Conservation (phyloP, 2,329 filamentous ascomycete genomes). For the Pestalotiopsis sp. region DNA sequence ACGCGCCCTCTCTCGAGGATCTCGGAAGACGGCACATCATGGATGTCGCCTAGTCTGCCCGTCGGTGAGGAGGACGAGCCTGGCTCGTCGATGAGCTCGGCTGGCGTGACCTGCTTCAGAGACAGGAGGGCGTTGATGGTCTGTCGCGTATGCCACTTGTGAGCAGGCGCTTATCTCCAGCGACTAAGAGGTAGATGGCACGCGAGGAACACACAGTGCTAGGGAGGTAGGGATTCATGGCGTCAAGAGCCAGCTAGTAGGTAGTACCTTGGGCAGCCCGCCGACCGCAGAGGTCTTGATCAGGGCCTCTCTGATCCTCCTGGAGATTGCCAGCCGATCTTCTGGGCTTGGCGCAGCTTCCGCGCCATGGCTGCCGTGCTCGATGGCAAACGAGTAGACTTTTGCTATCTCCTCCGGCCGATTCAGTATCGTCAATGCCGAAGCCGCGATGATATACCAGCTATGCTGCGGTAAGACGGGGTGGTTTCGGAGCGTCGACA, state of each 20-base stretch:
- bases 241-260: not conserved
- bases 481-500: conserved; percentile 42
- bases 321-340: conserved; percentile 45
- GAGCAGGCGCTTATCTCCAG: not conserved
- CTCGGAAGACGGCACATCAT: conserved; percentile 33
- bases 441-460: conserved; percentile 53
- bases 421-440: conserved; percentile 50
- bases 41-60: conserved; percentile 40
- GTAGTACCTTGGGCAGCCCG: conserved; percentile 51
- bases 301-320: conserved; percentile 51
- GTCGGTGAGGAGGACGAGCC: conserved; percentile 38
- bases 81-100: conserved; percentile 42
- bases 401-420: conserved; percentile 50
- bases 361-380: conserved; percentile 25
- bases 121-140: conserved; percentile 50
- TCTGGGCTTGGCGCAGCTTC: conserved; percentile 30
- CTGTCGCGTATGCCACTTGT: conserved; percentile 26
- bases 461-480: conserved; percentile 45
- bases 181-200: not conserved
- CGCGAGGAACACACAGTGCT: not conserved
- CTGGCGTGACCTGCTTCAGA: conserved; percentile 46
- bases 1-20: conserved; percentile 45
- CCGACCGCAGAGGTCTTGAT: conserved; percentile 51
- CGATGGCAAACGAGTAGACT: conserved; percentile 46
- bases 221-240: not conserved